Evolutionary conservation across 768 basidiomycete genomes (phyloP).

Genomic region (Macrolepiota albuminosa): DNA sequence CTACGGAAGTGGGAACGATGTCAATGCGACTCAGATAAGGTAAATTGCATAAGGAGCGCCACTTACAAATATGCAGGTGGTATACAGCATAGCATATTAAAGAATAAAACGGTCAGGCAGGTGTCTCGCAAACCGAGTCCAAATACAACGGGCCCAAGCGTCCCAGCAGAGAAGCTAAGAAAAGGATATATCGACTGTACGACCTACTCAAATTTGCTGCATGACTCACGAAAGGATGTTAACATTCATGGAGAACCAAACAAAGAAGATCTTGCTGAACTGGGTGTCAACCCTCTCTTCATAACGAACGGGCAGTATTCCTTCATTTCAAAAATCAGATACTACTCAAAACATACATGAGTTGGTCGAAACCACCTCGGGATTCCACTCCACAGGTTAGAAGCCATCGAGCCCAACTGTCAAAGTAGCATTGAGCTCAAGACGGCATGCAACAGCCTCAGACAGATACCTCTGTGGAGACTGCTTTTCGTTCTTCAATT

Average conservation of each 20-base stretch:
- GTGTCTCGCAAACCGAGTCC: slow-evolving; percentile 58
- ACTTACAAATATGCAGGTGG: slow-evolving; percentile 60
- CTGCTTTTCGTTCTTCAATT: not conserved
- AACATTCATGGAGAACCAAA: slow-evolving; percentile 71
- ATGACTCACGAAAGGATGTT: slow-evolving; percentile 54
- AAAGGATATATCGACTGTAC: not conserved
- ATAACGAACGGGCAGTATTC: slow-evolving; percentile 51
- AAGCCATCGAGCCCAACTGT: slow-evolving; percentile 15
- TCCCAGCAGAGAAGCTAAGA: slow-evolving; percentile 59
- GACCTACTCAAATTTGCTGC: no score
- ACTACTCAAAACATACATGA: not conserved
- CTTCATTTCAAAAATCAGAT: slow-evolving; percentile 19
- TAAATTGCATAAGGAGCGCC: not conserved
- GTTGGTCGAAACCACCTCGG: slow-evolving; percentile 20
- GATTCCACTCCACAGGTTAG: slow-evolving; percentile 27
- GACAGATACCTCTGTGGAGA: not conserved
- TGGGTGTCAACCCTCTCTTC: slow-evolving; percentile 57
- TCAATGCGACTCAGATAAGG: not conserved
- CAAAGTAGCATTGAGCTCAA: not conserved
- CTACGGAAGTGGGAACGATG: slow-evolving; percentile 16
- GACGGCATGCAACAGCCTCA: not conserved
- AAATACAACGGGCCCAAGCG: slow-evolving; percentile 58
- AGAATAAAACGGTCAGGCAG: slow-evolving; percentile 61
- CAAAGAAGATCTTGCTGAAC: slow-evolving; percentile 68
- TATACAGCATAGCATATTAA: slow-evolving; percentile 56